Evolutionary conservation across 768 basidiomycete species (phyloP).

Genomic region (Lactarius trivialis): DNA sequence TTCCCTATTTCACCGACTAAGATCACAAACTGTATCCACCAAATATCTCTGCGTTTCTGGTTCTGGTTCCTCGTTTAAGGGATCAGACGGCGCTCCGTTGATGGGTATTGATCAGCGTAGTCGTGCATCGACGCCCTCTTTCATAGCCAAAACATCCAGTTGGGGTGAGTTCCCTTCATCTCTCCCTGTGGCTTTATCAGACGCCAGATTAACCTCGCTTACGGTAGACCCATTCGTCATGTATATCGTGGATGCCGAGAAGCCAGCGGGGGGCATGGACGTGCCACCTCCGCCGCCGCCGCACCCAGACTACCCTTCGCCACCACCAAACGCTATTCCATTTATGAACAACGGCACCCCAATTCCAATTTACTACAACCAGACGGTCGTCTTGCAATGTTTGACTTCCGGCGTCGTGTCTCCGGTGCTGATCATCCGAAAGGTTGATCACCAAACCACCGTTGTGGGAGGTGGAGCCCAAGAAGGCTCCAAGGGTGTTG

Average conservation of each 20-base stretch:
- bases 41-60: constrained; percentile 96
- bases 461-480: constrained; percentile 88
- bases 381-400: constrained; percentile 92
- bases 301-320: constrained; percentile 85
- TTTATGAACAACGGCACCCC: constrained; percentile 79
- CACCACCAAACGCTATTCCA: constrained; percentile 84
- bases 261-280: constrained; percentile 71
- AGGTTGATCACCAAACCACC: constrained; percentile 84
- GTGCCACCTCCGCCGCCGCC: constrained; percentile 75
- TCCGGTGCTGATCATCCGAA: constrained; percentile 88
- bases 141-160: constrained; percentile 82
- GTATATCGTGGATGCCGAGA: constrained; percentile 93
- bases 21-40: constrained; percentile 92
- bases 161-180: constrained; percentile 55
- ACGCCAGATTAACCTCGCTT: constrained; percentile 20
- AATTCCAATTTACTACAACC: constrained; percentile 94
- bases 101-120: constrained; percentile 72
- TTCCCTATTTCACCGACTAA: constrained; percentile 90
- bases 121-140: constrained; percentile 71
- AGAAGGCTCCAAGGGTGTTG: constrained; percentile 79
- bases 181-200: constrained; percentile 8
- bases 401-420: constrained; percentile 90
- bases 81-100: constrained; percentile 84
- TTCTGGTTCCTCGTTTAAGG: constrained; percentile 85
- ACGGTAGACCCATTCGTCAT: constrained; percentile 82